Base-by-base conservation (phyloP, 2,329 filamentous ascomycete genomes). In the Pestalotiopsis sp. region DNA sequence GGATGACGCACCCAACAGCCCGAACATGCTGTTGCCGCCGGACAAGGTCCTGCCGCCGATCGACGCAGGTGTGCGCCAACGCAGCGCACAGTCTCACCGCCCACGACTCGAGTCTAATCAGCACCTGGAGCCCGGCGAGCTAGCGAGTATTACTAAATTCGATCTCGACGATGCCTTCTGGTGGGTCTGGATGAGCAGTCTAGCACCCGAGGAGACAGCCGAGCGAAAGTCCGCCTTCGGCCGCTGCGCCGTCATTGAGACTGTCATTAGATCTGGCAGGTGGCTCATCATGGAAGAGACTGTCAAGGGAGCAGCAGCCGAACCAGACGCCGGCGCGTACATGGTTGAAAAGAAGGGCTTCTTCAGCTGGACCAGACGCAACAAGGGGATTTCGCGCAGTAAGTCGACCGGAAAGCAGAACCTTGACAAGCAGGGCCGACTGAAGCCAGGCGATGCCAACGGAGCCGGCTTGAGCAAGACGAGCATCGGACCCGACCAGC, bases 131-230 rank as follows among this genome's bases (percentile, higher is more conserved):
- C 96, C 95, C 0, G 96, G 94, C 64, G 96, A 99, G 84, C 86
- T 99, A 67, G 96, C 96, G 38, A 98, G 94, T 77, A 97, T 99
- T 75, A 92, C 88, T 26, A 87, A 87, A 48, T 88, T 98, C 67
- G 91, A 96, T 70, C 85, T 99, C 4, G 96, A 99, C 74, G 95
- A 98, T 78, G 92, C 94, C 1, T 99, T 99, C 79, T 99, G 96
- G 96, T 98, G 96, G 95, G 96, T 98, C 3, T 99, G 96, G 96
- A 98, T 99, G 86, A 97, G 90, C 73, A 98, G 95, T 84, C 83
- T 99, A 75, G 94, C 95, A 1, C 92, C 90, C 0, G 96, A 99
- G 75, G 96, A 99, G 81, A 92, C 94, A 0, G 81, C 89, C 0
- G 87, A 91, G 60, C 89, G 96, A 69, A 99, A 99, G 78, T 91